Evolutionary conservation across 177 flowering plant genomes (phyloP).

Genomic region (Vitis hybrid): DNA sequence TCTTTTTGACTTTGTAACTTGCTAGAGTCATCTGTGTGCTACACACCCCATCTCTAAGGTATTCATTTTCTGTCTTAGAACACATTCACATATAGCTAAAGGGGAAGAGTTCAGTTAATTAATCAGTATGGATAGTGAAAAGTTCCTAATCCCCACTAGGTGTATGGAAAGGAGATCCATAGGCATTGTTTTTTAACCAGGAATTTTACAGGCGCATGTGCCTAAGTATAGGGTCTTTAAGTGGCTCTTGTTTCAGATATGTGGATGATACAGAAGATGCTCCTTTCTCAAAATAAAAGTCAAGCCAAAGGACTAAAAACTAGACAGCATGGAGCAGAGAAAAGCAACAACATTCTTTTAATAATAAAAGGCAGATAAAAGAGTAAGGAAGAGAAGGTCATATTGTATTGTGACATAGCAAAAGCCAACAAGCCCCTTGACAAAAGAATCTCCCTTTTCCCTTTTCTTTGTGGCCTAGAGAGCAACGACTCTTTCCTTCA

Average conservation of each 20-base stretch:
- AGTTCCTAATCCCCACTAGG: too few species aligned
- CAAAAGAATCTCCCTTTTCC: conserved; percentile 23
- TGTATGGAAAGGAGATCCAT: too few species aligned
- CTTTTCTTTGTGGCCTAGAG: conserved; percentile 26
- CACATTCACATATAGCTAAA: too few species aligned
- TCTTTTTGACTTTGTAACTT: too few species aligned
- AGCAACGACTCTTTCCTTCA: conserved; percentile 37
- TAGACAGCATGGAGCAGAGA: conserved; percentile 6
- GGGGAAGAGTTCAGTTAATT: too few species aligned
- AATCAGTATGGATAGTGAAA: too few species aligned
- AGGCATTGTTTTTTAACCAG: background rate
- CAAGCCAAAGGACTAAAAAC: conserved; percentile 4
- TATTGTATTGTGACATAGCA: conserved; percentile 15
- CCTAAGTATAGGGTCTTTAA: background rate
- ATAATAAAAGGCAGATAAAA: background rate
- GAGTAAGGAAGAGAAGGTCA: conserved; percentile 2
- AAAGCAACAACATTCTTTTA: background rate
- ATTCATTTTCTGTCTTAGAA: too few species aligned
- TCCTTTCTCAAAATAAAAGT: conserved; percentile 7
- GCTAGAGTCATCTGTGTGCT: too few species aligned
- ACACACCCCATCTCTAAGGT: too few species aligned
- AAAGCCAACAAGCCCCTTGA: conserved; percentile 29
- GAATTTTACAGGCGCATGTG: background rate
- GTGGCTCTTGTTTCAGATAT: background rate
- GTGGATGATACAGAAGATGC: conserved; percentile 1